phyloP scores from a whole-genome alignment of 2,329 filamentous ascomycete species.

The Trichothecium roseum region DNA sequence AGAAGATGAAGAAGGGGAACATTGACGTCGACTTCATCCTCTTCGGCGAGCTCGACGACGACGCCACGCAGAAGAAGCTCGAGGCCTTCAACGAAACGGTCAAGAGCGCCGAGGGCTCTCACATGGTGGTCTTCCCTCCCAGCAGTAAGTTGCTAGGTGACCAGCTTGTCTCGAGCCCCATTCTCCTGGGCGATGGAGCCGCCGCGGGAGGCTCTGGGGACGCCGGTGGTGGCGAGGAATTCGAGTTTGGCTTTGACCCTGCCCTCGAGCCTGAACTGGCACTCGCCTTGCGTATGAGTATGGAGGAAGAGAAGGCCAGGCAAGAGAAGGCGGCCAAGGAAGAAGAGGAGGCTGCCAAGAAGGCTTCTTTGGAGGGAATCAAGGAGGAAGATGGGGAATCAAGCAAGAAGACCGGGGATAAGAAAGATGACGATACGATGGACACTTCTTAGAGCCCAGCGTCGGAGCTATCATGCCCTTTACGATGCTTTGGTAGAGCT shows the following conservation, averaged over 20 bases:
- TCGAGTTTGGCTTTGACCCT: conserved; percentile 76
- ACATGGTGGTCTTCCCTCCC: conserved; percentile 83
- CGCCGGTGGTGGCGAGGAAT: conserved; percentile 52
- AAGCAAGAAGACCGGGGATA: conserved; percentile 25
- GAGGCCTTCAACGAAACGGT: conserved; percentile 88
- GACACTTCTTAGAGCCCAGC: conserved; percentile 53
- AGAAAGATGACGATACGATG: conserved; percentile 66
- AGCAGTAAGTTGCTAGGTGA: conserved; percentile 89
- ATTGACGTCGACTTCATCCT: conserved; percentile 90
- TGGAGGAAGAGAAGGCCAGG: conserved; percentile 94
- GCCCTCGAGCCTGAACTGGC: conserved; percentile 88
- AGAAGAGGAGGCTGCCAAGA: conserved; percentile 61
- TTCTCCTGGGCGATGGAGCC: conserved; percentile 72
- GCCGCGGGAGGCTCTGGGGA: conserved; percentile 40
- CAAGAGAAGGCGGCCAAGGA: conserved; percentile 77
- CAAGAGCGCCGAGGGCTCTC: conserved; percentile 82
- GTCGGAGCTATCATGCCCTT: too few species aligned
- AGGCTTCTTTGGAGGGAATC: conserved; percentile 70
- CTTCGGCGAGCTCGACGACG: conserved; percentile 87
- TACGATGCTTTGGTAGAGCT: conserved; percentile 8
- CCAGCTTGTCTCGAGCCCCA: conserved; percentile 79
- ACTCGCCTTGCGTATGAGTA: conserved; percentile 89
- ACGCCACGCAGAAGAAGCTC: conserved; percentile 83
- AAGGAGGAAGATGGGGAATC: conserved; percentile 60
- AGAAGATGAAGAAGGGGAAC: conserved; percentile 98